Conservation (phyloP, 768 basidiomycete genomes). For the Dictyophora rubrovolvata region DNA sequence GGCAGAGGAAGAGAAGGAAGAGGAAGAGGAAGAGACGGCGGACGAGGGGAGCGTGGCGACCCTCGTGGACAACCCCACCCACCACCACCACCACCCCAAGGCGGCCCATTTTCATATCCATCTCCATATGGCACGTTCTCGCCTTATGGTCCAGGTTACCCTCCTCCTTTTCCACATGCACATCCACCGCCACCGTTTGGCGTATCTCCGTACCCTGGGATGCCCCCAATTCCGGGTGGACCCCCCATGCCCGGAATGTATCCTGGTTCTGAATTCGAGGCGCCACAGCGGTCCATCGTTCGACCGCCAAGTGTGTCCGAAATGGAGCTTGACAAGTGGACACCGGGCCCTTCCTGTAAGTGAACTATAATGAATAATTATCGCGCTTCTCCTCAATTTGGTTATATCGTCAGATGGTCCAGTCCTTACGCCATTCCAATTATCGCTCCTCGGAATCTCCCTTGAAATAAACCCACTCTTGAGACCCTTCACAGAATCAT, state of each 20-base stretch:
- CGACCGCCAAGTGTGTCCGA: neutral
- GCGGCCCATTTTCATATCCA: neutral
- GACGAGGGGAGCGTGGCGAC: neutral
- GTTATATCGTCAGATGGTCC: slow-evolving; percentile 49
- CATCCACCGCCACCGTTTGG: neutral
- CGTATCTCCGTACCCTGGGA: neutral
- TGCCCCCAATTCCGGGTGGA: neutral
- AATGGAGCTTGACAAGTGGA: neutral
- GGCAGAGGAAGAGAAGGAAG: neutral
- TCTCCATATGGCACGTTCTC: neutral
- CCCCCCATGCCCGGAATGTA: neutral
- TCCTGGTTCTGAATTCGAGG: neutral
- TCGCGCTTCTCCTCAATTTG: neutral
- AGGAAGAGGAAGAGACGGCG: neutral
- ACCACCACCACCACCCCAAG: neutral
- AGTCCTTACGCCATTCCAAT: slow-evolving; percentile 52
- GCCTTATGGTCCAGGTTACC: neutral
- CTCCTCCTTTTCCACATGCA: neutral
- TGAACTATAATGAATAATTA: neutral
- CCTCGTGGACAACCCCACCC: neutral
- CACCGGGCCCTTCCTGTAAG: neutral
- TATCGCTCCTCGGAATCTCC: slow-evolving; percentile 36
- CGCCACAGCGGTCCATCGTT: neutral
- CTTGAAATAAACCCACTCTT: slow-evolving; percentile 55
- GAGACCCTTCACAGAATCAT: slow-evolving; percentile 30